A percentile compares a stretch with the other conserved stretches of the same genome.
phyloP scores from a whole-genome alignment of 164 flowering plant genomes.

The Pachysandra terminalis region DNA sequence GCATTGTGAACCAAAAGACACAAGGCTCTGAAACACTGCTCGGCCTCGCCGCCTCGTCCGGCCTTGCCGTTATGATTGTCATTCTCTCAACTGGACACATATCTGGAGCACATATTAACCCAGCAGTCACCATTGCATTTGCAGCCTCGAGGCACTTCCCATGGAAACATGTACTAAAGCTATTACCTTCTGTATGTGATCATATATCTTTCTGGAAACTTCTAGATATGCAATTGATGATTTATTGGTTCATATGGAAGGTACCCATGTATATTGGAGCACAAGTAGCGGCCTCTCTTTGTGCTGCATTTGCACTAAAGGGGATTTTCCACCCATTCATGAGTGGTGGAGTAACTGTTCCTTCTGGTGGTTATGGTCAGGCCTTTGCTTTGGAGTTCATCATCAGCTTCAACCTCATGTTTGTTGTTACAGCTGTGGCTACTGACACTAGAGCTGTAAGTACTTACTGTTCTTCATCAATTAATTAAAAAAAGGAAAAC shows the following conservation, averaged over 20 bases:
- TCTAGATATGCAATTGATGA: background rate
- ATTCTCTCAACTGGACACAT: slow-evolving; percentile 80
- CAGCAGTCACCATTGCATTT: slow-evolving; percentile 71
- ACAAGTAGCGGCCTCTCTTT: slow-evolving; percentile 69
- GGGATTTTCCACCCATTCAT: slow-evolving; percentile 59
- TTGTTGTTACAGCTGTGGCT: slow-evolving; percentile 88
- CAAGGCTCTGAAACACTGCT: slow-evolving; percentile 55
- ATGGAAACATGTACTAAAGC: slow-evolving; percentile 57
- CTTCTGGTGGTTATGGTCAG: slow-evolving; percentile 49
- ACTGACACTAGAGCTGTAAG: slow-evolving; percentile 90
- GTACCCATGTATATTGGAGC: slow-evolving; percentile 76
- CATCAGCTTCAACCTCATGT: slow-evolving; percentile 86
- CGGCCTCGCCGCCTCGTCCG: slow-evolving; percentile 60
- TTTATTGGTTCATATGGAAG: slow-evolving; percentile 26
- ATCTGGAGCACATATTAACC: slow-evolving; percentile 91
- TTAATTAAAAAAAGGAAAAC: too few species aligned
- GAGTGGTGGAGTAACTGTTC: slow-evolving; percentile 82
- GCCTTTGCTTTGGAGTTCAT: slow-evolving; percentile 83
- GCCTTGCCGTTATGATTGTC: slow-evolving; percentile 81
- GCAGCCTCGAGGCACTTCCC: slow-evolving; percentile 74
- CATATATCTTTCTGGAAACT: too few species aligned
- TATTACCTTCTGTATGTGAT: too few species aligned
- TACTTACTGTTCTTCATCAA: background rate
- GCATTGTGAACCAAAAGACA: slow-evolving; percentile 76
- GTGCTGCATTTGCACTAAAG: slow-evolving; percentile 66